A percentile compares a stretch with the other conserved stretches of the same genome.
Conservation (phyloP, 2,329 filamentous ascomycete species). For the Colletotrichum incanum region DNA sequence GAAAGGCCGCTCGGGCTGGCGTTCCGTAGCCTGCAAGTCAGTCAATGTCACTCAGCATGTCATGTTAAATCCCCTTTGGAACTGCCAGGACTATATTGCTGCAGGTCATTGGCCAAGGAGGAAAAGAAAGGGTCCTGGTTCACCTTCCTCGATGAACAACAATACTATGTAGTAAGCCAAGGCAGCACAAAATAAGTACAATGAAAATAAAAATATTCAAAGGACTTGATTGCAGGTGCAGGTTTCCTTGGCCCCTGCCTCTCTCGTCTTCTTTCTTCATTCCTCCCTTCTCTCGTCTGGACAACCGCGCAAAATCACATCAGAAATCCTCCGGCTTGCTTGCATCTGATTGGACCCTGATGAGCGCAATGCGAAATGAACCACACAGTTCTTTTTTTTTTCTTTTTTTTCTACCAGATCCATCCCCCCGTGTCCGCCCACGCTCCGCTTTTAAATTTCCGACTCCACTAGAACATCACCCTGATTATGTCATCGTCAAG, state of each 20-base stretch:
- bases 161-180: background rate
- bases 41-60: background rate
- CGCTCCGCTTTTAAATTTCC: background rate
- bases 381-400: background rate
- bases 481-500: conserved; percentile 3
- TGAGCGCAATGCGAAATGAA: background rate
- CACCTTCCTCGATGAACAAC: background rate
- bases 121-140: too few relatives aligned
- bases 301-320: background rate
- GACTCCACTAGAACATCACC: too few relatives aligned
- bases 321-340: background rate
- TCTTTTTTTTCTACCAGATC: background rate
- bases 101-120: background rate
- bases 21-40: conserved; percentile 1
- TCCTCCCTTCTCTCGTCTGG: background rate
- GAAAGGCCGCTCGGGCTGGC: background rate
- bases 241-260: background rate
- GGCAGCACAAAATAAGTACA: too few relatives aligned
- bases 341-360: conserved; percentile 3
- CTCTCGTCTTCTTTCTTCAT: background rate
- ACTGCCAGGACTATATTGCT: background rate
- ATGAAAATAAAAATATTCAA: too few relatives aligned
- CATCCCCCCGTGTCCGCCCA: background rate
- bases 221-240: background rate
- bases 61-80: background rate